Base-by-base conservation (phyloP, 1,284 basidiomycete genomes). In the Ceratobasidium sp. region DNA sequence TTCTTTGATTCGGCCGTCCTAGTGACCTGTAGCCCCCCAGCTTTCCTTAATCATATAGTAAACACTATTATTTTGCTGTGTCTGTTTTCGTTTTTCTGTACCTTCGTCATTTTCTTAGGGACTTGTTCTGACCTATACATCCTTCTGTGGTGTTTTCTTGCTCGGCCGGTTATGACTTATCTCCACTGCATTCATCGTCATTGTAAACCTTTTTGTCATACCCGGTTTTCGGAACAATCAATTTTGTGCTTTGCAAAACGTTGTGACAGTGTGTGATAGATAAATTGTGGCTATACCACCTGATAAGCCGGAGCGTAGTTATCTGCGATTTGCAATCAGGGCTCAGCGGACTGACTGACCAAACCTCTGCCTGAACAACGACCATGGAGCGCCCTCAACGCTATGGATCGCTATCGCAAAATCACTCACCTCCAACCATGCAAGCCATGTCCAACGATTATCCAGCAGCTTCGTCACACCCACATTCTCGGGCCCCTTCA, bases 1-100 rank as follows among this genome's bases (percentile, higher is more conserved):
- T n/a, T n/a, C n/a, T n/a, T 69, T 58, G 66, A 69, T 69, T 69
- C 44, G 66, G 54, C 66, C 26, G 66, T 69, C 66, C 66, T 52
- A 69, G 66, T 26, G 66, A 69, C 66, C 46, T 69, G 66, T 69
- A 67, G 50, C 49, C 43, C 58, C 54, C 23, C 26, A n/a, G 66
- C 54, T 58, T 69, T 58, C 38, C 21, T 57, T 69, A 32, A 57
- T 57, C 38, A 38, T 69, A 69, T 54, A 52, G 47, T 69, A 69
- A 30, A 57, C 50, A 44, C 66, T 69, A 69, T 69, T 69, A 69
- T 69, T 69, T 54, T 44, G 66, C 54, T 69, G 46, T 67, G 46
- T 67, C 49, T 55, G 43, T 52, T 54, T 58, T 69, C 58, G 43
- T 41, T 54, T 69, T 57, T 69, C 43, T 69, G 66, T 69, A 69